Evolutionary conservation across 371 early-diverging fungal species (phyloP).

Genomic region (Mortierella sp.): DNA sequence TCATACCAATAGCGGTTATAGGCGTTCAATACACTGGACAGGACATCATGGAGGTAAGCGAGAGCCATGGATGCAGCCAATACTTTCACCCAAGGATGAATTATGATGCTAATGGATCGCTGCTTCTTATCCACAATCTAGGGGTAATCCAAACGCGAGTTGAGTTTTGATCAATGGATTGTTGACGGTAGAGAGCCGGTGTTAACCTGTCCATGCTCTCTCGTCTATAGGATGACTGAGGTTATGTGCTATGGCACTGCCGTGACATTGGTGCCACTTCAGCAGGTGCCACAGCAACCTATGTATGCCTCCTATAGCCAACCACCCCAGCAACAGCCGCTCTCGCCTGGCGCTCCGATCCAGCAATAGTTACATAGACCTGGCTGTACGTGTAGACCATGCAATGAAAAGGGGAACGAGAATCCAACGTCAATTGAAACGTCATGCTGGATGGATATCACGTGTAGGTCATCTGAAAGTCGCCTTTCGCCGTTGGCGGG

Average conservation of each 20-base stretch:
- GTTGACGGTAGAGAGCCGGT: neutral
- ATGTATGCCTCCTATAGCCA: constrained; percentile 5
- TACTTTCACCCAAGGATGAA: neutral
- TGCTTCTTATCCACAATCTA: neutral
- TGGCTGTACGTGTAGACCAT: too few relatives aligned
- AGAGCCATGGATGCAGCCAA: neutral
- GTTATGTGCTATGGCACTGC: constrained; percentile 51
- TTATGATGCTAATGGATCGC: neutral
- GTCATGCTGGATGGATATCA: too few relatives aligned
- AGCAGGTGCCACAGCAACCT: constrained; percentile 24
- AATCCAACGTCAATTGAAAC: too few relatives aligned
- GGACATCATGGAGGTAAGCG: constrained; percentile 40
- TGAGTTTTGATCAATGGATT: too few relatives aligned
- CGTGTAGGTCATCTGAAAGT: too few relatives aligned
- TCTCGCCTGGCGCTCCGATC: constrained; percentile 18
- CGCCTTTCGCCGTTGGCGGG: too few relatives aligned
- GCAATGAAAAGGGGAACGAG: neutral
- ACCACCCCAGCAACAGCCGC: constrained; percentile 16
- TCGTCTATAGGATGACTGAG: constrained; percentile 36
- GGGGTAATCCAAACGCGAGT: constrained; percentile 14
- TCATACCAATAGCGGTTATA: constrained; percentile 31
- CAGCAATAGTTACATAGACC: constrained; percentile 3
- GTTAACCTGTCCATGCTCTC: neutral
- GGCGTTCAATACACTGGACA: constrained; percentile 51
- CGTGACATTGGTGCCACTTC: constrained; percentile 44